phyloP scores from a whole-genome alignment of 192 early-diverging fungal genomes.

The Haplosporangium gracile region DNA sequence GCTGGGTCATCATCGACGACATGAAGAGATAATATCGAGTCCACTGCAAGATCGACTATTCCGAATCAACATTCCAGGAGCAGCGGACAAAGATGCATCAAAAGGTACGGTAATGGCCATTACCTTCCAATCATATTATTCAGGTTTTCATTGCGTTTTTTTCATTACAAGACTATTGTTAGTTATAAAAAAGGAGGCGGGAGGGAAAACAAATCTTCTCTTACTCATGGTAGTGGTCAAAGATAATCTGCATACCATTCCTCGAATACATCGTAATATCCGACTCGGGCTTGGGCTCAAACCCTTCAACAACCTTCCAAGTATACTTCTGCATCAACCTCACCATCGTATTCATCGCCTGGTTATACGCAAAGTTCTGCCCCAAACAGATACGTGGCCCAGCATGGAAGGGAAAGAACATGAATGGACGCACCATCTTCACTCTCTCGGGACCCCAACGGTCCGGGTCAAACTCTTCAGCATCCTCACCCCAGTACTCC shows the following conservation, averaged over 20 bases:
- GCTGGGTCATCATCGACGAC: too few species aligned
- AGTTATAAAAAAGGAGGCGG: too few species aligned
- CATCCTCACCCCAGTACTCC: slow-evolving; percentile 61
- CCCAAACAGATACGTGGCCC: slow-evolving; percentile 55
- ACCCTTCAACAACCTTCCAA: slow-evolving; percentile 41
- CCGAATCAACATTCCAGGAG: too few species aligned
- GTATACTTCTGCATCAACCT: slow-evolving; percentile 31
- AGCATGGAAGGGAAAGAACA: slow-evolving; percentile 64
- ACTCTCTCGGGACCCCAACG: slow-evolving; percentile 60
- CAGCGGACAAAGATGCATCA: too few species aligned
- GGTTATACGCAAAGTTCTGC: slow-evolving; percentile 56
- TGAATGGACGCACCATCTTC: slow-evolving; percentile 51
- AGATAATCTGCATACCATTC: slow-evolving; percentile 43
- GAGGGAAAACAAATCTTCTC: too few species aligned
- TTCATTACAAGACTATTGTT: too few species aligned
- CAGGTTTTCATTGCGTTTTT: too few species aligned
- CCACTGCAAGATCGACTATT: too few species aligned
- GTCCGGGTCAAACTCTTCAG: slow-evolving; percentile 62
- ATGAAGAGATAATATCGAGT: too few species aligned
- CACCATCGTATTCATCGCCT: slow-evolving; percentile 52
- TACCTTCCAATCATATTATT: too few species aligned
- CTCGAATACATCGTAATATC: slow-evolving; percentile 50
- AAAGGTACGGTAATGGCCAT: too few species aligned
- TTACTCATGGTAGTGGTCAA: slow-evolving; percentile 32
- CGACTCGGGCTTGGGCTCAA: slow-evolving; percentile 42